A percentile compares a stretch with the other conserved stretches of the same genome.
Evolutionary conservation across 495 filamentous ascomycete species (phyloP).

Genomic region (Neurospora sublineolata): DNA sequence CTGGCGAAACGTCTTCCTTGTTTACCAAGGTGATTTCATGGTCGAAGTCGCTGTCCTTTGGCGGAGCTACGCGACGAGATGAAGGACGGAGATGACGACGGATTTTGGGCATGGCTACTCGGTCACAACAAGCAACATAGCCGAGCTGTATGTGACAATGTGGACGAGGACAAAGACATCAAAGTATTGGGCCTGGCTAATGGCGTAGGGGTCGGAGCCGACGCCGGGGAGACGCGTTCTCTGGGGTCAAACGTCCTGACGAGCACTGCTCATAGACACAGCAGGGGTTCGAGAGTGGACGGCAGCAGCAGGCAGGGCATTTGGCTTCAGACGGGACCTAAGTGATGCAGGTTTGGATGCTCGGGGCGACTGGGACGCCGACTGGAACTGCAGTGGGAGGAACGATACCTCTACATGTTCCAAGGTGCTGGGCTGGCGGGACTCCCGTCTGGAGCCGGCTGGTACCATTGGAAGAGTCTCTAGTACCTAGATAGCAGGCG

Average conservation of each 20-base stretch:
- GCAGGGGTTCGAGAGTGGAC: neutral
- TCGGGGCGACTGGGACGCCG: neutral
- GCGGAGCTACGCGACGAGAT: conserved; percentile 36
- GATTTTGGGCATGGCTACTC: conserved; percentile 31
- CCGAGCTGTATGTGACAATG: neutral
- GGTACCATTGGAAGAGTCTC: neutral
- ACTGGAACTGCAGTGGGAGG: neutral
- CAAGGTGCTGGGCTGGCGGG: neutral
- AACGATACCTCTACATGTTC: neutral
- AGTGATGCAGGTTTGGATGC: neutral
- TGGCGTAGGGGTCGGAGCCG: neutral
- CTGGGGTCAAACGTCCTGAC: neutral
- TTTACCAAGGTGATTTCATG: conserved; percentile 51
- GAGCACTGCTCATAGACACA: neutral
- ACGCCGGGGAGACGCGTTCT: neutral
- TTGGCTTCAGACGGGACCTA: neutral
- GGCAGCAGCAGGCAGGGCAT: neutral
- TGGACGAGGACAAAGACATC: neutral
- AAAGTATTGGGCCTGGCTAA: neutral
- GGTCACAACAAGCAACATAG: neutral
- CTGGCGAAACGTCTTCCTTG: conserved; percentile 1
- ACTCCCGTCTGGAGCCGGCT: neutral
- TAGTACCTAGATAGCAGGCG: neutral
- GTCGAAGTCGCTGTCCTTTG: conserved; percentile 46
- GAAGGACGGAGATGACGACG: conserved; percentile 24